phyloP scores from a whole-genome alignment of 805 yeast species.

The Metschnikowia aberdeeniae region DNA sequence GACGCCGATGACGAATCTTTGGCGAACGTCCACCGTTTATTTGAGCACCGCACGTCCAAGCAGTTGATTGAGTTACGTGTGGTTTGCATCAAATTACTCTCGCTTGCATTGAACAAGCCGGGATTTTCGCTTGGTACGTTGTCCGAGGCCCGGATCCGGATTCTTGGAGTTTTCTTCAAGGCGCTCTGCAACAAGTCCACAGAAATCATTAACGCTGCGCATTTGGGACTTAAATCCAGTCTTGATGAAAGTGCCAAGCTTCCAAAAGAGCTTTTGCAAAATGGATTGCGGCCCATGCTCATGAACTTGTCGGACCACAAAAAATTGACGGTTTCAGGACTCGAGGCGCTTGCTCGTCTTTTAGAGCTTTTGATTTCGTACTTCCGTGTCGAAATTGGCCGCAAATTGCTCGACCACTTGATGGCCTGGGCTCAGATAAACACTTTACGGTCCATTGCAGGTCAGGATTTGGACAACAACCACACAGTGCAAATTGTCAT shows the following conservation, averaged over 20 bases:
- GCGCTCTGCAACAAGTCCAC: conserved; percentile 82
- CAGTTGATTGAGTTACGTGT: conserved; percentile 85
- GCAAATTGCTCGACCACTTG: conserved; percentile 85
- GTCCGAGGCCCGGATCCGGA: conserved; percentile 75
- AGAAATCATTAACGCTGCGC: conserved; percentile 90
- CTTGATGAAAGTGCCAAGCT: conserved; percentile 80
- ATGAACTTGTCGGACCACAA: conserved; percentile 94
- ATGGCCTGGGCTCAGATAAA: conserved; percentile 94
- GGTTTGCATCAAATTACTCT: conserved; percentile 78
- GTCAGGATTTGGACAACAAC: conserved; percentile 75
- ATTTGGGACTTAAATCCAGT: conserved; percentile 78
- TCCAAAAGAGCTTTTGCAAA: conserved; percentile 93
- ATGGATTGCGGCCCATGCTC: conserved; percentile 90
- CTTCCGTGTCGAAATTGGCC: conserved; percentile 95
- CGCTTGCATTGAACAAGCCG: conserved; percentile 79
- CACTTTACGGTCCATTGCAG: conserved; percentile 68
- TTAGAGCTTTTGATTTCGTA: conserved; percentile 85
- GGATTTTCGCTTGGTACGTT: conserved; percentile 74
- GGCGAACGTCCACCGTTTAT: conserved; percentile 78
- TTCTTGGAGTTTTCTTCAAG: conserved; percentile 91
- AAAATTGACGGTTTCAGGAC: conserved; percentile 79
- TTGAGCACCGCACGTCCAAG: conserved; percentile 84
- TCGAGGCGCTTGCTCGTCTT: conserved; percentile 85
- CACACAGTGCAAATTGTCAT: conserved; percentile 81
- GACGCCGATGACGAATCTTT: conserved; percentile 97